These are phyloP conservation scores for Diaporthe citriasiana DNA, from an alignment of 2,329 filamentous ascomycete species.

Conservation along the genomic window DNA sequence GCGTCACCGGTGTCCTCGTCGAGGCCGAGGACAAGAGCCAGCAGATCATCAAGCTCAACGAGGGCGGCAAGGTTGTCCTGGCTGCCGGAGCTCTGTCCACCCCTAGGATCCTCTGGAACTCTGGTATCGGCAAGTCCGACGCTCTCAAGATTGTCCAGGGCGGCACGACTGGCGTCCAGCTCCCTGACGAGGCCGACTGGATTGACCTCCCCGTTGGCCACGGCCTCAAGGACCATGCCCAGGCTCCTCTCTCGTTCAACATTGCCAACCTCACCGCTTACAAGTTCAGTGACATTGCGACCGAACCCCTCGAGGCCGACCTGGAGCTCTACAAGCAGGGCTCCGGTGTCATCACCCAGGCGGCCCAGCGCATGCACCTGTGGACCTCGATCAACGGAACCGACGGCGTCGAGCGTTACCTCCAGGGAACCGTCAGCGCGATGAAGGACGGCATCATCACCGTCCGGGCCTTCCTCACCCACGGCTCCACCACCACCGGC, in stretches of 20 bases:
- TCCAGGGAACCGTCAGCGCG: constrained; percentile 46
- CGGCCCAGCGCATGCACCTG: constrained; percentile 45
- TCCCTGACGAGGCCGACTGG: constrained; percentile 39
- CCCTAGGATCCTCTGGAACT: constrained; percentile 43
- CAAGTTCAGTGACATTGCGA: constrained; percentile 38
- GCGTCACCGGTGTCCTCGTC: constrained; percentile 45
- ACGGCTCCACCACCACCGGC: constrained; percentile 46
- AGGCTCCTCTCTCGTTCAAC: constrained; percentile 44
- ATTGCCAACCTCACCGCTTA: constrained; percentile 44
- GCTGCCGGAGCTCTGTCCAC: constrained; percentile 46
- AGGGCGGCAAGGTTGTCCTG: constrained; percentile 45
- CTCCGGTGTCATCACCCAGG: constrained; percentile 46
- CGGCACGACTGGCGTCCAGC: constrained; percentile 41
- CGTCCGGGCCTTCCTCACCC: constrained; percentile 46
- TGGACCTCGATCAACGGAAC: constrained; percentile 46
- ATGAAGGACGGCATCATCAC: constrained; percentile 43
- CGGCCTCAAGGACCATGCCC: constrained; percentile 40
- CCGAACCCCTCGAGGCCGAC: constrained; percentile 40
- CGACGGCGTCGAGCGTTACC: constrained; percentile 46
- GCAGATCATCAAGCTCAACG: constrained; percentile 45
- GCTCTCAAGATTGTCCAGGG: constrained; percentile 44
- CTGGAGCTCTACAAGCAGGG: constrained; percentile 45
- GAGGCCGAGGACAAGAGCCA: constrained; percentile 42
- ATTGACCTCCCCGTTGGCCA: constrained; percentile 40
- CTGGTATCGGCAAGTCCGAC: constrained; percentile 45